A percentile compares a stretch with the other conserved stretches of the same genome.
phyloP scores from a whole-genome alignment of 2,329 filamentous ascomycete genomes.

The Claviceps sp. region DNA sequence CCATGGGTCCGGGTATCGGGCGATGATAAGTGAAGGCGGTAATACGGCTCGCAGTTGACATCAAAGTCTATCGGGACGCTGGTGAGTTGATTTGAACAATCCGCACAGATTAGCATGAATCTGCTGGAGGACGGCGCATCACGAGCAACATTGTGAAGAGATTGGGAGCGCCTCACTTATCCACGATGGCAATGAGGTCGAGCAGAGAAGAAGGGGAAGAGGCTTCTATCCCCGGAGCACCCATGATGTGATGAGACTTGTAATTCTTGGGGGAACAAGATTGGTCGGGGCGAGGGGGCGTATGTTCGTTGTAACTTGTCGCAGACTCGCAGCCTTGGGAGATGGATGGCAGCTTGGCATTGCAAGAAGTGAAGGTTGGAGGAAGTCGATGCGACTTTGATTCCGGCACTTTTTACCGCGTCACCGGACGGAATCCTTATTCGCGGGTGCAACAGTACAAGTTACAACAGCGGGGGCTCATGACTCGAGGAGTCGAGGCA shows the following conservation, averaged over 20 bases:
- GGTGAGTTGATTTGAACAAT: constrained; percentile 7
- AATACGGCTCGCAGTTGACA: constrained; percentile 24
- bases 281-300: neutral
- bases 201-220: constrained; percentile 12
- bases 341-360: no score
- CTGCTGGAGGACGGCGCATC: neutral
- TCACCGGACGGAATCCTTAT: no score
- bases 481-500: no score
- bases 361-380: no score
- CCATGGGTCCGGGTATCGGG: constrained; percentile 34
- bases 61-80: constrained; percentile 35
- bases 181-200: constrained; percentile 25
- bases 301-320: neutral
- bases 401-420: no score
- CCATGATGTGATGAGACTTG: neutral
- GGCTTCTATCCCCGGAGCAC: neutral
- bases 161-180: constrained; percentile 25
- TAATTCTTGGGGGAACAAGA: no score
- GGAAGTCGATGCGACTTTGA: no score
- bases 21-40: constrained; percentile 30
- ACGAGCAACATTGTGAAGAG: neutral
- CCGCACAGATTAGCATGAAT: neutral
- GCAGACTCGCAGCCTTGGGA: no score
- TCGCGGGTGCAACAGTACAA: no score
- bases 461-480: no score